Percentiles rank a stretch among this genome's conserved stretches.
Evolutionary conservation across 768 basidiomycete species (phyloP).

Genomic region (Ramaria sp.): DNA sequence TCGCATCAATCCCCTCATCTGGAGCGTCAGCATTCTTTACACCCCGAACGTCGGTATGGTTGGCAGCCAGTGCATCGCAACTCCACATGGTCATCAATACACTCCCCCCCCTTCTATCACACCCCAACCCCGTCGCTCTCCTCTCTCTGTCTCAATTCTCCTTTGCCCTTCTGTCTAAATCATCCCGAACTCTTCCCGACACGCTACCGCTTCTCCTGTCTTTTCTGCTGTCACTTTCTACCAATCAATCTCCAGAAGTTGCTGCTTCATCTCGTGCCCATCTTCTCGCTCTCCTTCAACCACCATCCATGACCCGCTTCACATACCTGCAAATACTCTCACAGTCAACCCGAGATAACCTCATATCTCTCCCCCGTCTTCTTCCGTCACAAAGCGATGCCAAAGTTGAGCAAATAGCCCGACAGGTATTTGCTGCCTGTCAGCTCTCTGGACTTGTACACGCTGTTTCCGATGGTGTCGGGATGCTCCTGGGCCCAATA

Average conservation of each 20-base stretch:
- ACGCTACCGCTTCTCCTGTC: constrained; percentile 59
- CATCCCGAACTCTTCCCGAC: constrained; percentile 54
- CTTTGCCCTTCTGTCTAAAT: constrained; percentile 37
- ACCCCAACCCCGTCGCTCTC: constrained; percentile 60
- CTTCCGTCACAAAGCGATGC: constrained; percentile 60
- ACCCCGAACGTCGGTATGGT: constrained; percentile 64
- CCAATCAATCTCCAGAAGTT: constrained; percentile 45
- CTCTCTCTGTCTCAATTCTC: constrained; percentile 48
- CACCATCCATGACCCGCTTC: constrained; percentile 31
- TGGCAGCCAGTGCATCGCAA: constrained; percentile 72
- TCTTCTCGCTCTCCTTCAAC: constrained; percentile 35
- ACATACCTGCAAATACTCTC: constrained; percentile 46
- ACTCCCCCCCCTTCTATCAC: constrained; percentile 57
- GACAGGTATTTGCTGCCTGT: constrained; percentile 64
- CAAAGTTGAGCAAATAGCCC: constrained; percentile 60
- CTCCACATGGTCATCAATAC: constrained; percentile 74
- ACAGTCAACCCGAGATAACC: constrained; percentile 50
- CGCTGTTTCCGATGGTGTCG: constrained; percentile 42
- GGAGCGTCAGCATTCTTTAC: constrained; percentile 32
- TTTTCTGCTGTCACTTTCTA: constrained; percentile 64
- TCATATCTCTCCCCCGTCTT: constrained; percentile 62
- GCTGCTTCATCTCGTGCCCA: constrained; percentile 34
- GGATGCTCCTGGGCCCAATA: constrained; percentile 62
- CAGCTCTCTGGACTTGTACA: constrained; percentile 31
- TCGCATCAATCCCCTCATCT: not conserved